Evolutionary conservation across 2,329 filamentous ascomycete species (phyloP).

Genomic region (Colletotrichum tropicale): DNA sequence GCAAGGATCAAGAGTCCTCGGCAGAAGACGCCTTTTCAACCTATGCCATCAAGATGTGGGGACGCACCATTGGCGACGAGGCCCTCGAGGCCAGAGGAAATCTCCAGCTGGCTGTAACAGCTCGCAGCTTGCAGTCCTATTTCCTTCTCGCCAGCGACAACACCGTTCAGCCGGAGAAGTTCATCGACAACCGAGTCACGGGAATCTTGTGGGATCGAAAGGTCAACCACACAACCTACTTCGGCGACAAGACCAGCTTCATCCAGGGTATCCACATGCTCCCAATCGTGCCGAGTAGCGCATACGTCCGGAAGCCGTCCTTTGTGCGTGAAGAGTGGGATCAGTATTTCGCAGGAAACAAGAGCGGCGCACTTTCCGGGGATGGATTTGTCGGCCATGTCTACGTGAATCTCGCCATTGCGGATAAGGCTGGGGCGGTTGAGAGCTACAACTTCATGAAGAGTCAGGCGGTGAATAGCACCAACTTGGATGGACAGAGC

Average conservation of each 20-base stretch:
- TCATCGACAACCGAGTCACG: constrained; percentile 55
- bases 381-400: constrained; percentile 81
- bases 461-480: neutral
- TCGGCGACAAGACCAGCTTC: constrained; percentile 57
- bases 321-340: constrained; percentile 81
- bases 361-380: constrained; percentile 63
- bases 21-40: constrained; percentile 81
- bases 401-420: constrained; percentile 74
- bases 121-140: constrained; percentile 71
- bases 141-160: constrained; percentile 74
- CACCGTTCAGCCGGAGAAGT: constrained; percentile 65
- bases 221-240: constrained; percentile 83
- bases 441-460: constrained; percentile 14
- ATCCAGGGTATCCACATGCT: constrained; percentile 76
- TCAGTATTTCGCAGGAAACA: constrained; percentile 12
- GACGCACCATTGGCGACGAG: constrained; percentile 67
- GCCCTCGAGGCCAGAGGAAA: constrained; percentile 77
- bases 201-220: constrained; percentile 82
- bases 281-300: constrained; percentile 66
- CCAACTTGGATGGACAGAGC: neutral
- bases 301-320: constrained; percentile 61
- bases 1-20: constrained; percentile 78
- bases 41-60: constrained; percentile 87
- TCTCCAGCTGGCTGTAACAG: constrained; percentile 75
- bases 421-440: constrained; percentile 46